Conservation (phyloP, 495 filamentous ascomycete genomes). For the Trichoderma orchidacearum region DNA sequence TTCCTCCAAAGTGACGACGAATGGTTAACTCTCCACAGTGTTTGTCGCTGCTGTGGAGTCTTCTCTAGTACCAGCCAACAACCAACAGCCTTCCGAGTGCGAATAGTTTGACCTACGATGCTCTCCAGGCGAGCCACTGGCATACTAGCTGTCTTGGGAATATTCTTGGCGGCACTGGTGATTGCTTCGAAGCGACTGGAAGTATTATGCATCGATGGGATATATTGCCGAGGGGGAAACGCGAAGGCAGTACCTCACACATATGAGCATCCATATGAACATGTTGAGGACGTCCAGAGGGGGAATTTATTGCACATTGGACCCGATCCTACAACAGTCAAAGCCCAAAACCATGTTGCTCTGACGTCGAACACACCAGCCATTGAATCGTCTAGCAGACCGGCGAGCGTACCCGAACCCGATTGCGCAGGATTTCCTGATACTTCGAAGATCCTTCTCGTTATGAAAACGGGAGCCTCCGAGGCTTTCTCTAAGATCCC, state of each 20-base stretch:
- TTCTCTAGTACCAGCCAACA: not conserved
- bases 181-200: not conserved
- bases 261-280: too few relatives aligned
- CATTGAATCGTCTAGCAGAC: not conserved
- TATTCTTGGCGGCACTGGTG: not conserved
- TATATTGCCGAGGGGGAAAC: not conserved
- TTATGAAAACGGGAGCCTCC: slow-evolving; percentile 44
- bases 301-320: too few relatives aligned
- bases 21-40: too few relatives aligned
- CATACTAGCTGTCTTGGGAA: not conserved
- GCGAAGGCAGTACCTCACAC: not conserved
- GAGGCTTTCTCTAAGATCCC: slow-evolving; percentile 38
- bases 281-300: too few relatives aligned
- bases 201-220: not conserved
- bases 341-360: too few relatives aligned
- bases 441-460: slow-evolving; percentile 22
- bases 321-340: too few relatives aligned
- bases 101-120: not conserved
- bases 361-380: too few relatives aligned
- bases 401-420: not conserved
- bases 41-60: too few relatives aligned
- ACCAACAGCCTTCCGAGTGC: not conserved
- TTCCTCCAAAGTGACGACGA: too few relatives aligned
- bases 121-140: not conserved
- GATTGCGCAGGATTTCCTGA: slow-evolving; percentile 15